Conservation (phyloP, 495 filamentous ascomycete species). For the Penicillium cosmopolitanum region DNA sequence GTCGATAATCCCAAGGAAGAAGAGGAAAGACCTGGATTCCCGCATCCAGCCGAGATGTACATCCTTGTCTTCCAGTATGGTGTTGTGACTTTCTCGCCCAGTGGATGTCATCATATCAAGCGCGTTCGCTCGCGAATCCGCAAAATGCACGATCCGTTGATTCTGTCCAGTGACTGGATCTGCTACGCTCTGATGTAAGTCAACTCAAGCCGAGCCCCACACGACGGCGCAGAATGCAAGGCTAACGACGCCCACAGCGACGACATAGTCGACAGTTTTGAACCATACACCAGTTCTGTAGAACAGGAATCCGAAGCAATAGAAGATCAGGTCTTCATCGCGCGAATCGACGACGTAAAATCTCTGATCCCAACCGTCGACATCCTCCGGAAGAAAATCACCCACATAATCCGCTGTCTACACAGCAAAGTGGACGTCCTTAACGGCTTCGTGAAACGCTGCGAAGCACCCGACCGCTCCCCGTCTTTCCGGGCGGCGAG, state of each 20-base stretch:
- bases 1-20: slow-evolving; percentile 64
- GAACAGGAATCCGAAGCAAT: slow-evolving; percentile 84
- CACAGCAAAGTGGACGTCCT: slow-evolving; percentile 94
- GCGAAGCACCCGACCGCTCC: slow-evolving; percentile 78
- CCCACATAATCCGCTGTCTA: slow-evolving; percentile 82
- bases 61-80: slow-evolving; percentile 93
- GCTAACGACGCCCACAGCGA: slow-evolving; percentile 54
- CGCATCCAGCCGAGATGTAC: slow-evolving; percentile 84
- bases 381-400: slow-evolving; percentile 84
- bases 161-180: slow-evolving; percentile 91
- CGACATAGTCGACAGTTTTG: slow-evolving; percentile 92
- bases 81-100: slow-evolving; percentile 85
- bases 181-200: slow-evolving; percentile 93
- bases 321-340: slow-evolving; percentile 89
- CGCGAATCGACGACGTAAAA: slow-evolving; percentile 79
- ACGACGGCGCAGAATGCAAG: not conserved
- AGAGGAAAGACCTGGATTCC: slow-evolving; percentile 55
- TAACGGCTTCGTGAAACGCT: slow-evolving; percentile 93
- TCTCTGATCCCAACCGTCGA: slow-evolving; percentile 80
- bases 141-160: slow-evolving; percentile 81
- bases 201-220: not conserved
- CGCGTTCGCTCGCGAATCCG: slow-evolving; percentile 84
- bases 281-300: slow-evolving; percentile 74
- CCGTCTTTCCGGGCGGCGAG: slow-evolving; percentile 84
- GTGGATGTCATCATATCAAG: slow-evolving; percentile 71